These are phyloP conservation scores for Suillus hirtellus DNA, from an alignment of 768 basidiomycete genomes.

Conservation along the genomic window DNA sequence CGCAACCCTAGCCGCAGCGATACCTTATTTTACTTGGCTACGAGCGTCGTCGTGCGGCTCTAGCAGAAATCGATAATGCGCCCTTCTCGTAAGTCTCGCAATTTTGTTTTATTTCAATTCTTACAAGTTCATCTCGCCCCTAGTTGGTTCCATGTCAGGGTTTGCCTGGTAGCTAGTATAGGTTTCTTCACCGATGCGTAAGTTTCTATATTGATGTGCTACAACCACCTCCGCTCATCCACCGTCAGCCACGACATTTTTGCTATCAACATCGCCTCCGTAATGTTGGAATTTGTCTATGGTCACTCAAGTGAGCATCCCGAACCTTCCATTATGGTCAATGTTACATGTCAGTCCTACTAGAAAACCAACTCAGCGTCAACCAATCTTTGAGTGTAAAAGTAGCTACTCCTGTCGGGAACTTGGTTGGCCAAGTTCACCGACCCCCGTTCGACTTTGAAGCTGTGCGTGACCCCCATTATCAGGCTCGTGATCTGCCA, in stretches of 20 bases:
- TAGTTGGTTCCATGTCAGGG: constrained; percentile 86
- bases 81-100: constrained; percentile 63
- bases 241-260: constrained; percentile 72
- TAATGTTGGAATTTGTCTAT: constrained; percentile 85
- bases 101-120: not conserved
- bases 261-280: constrained; percentile 82
- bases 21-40: constrained; percentile 21
- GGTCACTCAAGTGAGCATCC: constrained; percentile 31
- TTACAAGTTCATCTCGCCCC: constrained; percentile 9
- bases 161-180: constrained; percentile 68
- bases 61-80: constrained; percentile 87
- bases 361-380: constrained; percentile 32
- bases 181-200: constrained; percentile 92
- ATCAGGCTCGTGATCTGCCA: not conserved
- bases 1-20: no score
- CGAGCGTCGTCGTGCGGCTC: constrained; percentile 74
- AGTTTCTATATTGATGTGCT: constrained; percentile 20
- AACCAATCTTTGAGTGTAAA: constrained; percentile 79
- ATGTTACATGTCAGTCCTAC: constrained; percentile 6
- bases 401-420: constrained; percentile 76
- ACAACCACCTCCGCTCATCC: not conserved
- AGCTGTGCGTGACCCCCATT: constrained; percentile 41
- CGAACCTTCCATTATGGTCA: not conserved
- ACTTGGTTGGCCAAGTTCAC: constrained; percentile 65
- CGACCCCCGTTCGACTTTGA: constrained; percentile 85